Evolutionary conservation across 2,329 filamentous ascomycete genomes (phyloP).

Genomic region (Lecanicillium sp.): DNA sequence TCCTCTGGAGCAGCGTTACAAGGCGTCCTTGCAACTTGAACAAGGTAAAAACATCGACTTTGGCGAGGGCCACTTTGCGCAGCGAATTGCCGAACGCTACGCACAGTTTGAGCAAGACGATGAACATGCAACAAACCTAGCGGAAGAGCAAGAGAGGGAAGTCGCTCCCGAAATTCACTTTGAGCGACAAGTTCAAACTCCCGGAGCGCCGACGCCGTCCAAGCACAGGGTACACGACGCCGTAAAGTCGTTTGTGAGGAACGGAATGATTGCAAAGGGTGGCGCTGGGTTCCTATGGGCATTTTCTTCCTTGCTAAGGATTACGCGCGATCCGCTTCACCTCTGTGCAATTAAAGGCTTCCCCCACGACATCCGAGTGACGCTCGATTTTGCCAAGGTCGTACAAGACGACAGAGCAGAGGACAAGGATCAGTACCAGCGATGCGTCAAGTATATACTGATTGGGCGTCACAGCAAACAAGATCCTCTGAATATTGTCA

Average conservation of each 20-base stretch:
- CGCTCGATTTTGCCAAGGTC: neutral
- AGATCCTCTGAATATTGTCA: constrained; percentile 27
- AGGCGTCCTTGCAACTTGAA: too few relatives aligned
- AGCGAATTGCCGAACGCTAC: neutral
- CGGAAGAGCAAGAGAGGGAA: constrained; percentile 64
- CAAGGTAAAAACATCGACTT: constrained; percentile 21
- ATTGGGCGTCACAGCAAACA: neutral
- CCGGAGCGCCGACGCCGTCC: constrained; percentile 27
- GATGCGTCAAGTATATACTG: neutral
- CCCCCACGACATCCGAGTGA: neutral
- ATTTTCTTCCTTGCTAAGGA: constrained; percentile 32
- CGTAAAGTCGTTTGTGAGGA: constrained; percentile 29
- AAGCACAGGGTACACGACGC: constrained; percentile 34
- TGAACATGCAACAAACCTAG: constrained; percentile 24
- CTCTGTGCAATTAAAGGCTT: neutral
- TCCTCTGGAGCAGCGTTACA: constrained; percentile 37
- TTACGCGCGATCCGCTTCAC: constrained; percentile 22
- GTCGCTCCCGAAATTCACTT: constrained; percentile 55
- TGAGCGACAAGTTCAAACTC: constrained; percentile 46
- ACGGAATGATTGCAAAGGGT: constrained; percentile 20
- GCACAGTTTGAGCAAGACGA: constrained; percentile 11
- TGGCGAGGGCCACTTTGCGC: neutral
- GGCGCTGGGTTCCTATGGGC: constrained; percentile 31
- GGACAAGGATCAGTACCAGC: neutral
- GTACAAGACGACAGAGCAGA: neutral